These are phyloP conservation scores for Elongisporangium anandrum DNA, from an alignment of 352 stramenopile species.

Conservation along the genomic window DNA sequence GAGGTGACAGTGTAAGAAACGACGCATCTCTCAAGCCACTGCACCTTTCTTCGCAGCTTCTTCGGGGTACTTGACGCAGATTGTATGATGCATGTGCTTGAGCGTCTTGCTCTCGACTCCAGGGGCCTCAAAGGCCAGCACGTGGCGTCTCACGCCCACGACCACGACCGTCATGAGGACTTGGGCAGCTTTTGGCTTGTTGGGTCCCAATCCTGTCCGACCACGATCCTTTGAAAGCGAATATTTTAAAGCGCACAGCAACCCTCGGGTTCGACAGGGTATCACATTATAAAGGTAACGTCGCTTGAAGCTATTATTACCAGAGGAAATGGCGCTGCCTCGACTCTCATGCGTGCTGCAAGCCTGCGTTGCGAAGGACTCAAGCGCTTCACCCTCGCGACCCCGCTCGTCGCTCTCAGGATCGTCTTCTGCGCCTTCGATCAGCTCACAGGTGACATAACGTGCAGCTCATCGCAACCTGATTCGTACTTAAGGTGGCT, in stretches of 20 bases:
- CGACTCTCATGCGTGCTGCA: not conserved
- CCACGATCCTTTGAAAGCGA: not conserved
- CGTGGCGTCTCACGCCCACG: conserved; percentile 29
- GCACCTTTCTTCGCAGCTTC: not conserved
- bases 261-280: not conserved
- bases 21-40: not conserved
- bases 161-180: conserved; percentile 4
- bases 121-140: conserved; percentile 41
- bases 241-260: not conserved
- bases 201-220: not conserved
- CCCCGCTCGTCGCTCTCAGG: not conserved
- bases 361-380: not conserved
- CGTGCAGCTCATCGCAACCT: not conserved
- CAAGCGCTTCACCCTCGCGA: not conserved
- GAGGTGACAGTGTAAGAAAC: not conserved
- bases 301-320: not conserved
- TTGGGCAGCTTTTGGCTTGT: not conserved
- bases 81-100: conserved; percentile 10
- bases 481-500: not conserved
- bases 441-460: not conserved
- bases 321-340: not conserved
- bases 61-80: not conserved
- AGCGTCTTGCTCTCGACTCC: conserved; percentile 22
- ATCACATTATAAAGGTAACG: not conserved
- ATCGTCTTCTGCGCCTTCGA: not conserved